These are phyloP conservation scores for Tetrahymena borealis DNA, from an alignment of 73 alveolate species.

Conservation along the genomic window DNA sequence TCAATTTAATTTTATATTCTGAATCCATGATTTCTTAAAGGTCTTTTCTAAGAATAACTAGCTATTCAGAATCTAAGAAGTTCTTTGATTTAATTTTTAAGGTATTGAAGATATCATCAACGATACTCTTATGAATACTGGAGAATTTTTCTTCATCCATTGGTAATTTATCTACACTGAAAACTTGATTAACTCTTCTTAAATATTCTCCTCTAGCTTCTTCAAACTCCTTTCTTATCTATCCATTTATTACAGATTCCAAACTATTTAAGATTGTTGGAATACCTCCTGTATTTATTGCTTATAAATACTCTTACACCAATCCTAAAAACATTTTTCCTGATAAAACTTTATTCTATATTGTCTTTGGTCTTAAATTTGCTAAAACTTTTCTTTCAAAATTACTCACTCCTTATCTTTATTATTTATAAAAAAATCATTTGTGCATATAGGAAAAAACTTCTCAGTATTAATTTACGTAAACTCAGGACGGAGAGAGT, in stretches of 20 bases:
- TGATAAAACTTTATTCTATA: conserved; percentile 68
- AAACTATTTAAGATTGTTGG: conserved; percentile 81
- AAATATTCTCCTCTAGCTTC: conserved; percentile 25
- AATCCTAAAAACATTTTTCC: conserved; percentile 79
- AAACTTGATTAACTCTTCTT: background rate
- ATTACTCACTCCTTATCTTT: conserved; percentile 55
- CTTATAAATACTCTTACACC: conserved; percentile 73
- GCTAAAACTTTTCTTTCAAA: conserved; percentile 61
- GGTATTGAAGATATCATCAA: background rate
- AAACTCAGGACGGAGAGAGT: conserved; percentile 57
- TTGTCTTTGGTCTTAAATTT: conserved; percentile 61
- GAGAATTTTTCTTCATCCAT: conserved; percentile 22
- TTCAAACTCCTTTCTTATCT: conserved; percentile 72
- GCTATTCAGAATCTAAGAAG: conserved; percentile 8
- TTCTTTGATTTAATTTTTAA: conserved; percentile 11
- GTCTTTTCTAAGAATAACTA: conserved; percentile 12
- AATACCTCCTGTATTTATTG: conserved; percentile 74
- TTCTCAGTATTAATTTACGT: background rate
- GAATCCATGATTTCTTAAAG: conserved; percentile 14
- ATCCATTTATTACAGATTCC: conserved; percentile 80
- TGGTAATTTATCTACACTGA: conserved; percentile 15
- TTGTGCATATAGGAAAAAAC: too few relatives aligned
- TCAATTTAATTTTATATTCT: conserved; percentile 23
- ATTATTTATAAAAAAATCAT: conserved; percentile 6
- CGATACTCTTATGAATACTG: background rate